Evolutionary conservation across 1,284 basidiomycete species (phyloP).

Genomic region (Cutaneotrichosporon dermatis): DNA sequence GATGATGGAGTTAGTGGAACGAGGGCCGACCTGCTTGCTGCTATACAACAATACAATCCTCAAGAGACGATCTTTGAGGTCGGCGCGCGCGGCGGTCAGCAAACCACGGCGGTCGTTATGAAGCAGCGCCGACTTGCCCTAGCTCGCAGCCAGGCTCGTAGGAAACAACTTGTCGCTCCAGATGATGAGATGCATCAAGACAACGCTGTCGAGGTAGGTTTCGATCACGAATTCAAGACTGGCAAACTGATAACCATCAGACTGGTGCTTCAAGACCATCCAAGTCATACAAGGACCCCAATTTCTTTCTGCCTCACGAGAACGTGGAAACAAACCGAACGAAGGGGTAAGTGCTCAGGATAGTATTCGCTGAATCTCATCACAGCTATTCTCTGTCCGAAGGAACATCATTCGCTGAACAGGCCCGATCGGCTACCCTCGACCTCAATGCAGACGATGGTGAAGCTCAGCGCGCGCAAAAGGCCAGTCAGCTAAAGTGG

Average conservation of each 20-base stretch:
- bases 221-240: no score
- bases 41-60: slow-evolving; percentile 78
- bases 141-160: slow-evolving; percentile 1
- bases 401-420: slow-evolving; percentile 76
- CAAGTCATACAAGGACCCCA: slow-evolving; percentile 64
- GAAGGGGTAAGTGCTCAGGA: slow-evolving; percentile 62
- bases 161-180: not conserved
- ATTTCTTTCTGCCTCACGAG: slow-evolving; percentile 88
- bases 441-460: slow-evolving; percentile 81
- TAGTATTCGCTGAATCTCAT: not conserved
- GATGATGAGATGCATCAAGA: not conserved
- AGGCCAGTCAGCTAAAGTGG: slow-evolving; percentile 69
- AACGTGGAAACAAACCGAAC: slow-evolving; percentile 81
- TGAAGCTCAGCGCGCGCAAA: slow-evolving; percentile 60
- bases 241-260: no score
- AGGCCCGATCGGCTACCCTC: slow-evolving; percentile 74
- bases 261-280: no score
- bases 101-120: slow-evolving; percentile 72
- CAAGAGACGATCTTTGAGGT: slow-evolving; percentile 90
- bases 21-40: slow-evolving; percentile 57
- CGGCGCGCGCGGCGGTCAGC: slow-evolving; percentile 63
- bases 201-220: no score
- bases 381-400: slow-evolving; percentile 77
- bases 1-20: not conserved
- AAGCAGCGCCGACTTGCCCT: slow-evolving; percentile 62